A percentile compares a stretch with the other conserved stretches of the same genome.
phyloP scores from a whole-genome alignment of 148 eudicot species.

The Camellia sinensis region DNA sequence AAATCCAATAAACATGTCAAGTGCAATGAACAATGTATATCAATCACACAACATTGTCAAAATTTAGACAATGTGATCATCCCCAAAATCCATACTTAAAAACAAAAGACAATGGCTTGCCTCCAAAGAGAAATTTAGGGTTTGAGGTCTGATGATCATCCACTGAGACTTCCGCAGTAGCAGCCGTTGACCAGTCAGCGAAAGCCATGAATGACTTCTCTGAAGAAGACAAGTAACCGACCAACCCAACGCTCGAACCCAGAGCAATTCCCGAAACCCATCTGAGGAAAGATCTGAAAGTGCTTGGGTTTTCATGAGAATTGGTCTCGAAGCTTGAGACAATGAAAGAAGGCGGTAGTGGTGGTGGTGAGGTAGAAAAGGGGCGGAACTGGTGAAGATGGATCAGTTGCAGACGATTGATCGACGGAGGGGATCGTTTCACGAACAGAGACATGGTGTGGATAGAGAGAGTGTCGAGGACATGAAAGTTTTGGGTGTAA shows the following conservation, averaged over 20 bases:
- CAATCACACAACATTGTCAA: neutral
- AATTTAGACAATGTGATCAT: neutral
- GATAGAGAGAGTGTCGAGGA: neutral
- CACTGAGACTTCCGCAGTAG: neutral
- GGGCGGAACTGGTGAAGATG: neutral
- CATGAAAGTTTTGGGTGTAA: no score
- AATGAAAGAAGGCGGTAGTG: neutral
- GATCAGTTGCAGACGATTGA: neutral
- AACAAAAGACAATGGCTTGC: constrained; percentile 11
- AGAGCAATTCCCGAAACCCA: constrained; percentile 44
- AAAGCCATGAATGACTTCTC: constrained; percentile 8
- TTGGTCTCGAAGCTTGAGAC: neutral
- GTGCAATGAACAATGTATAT: neutral
- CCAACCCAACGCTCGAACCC: constrained; percentile 35
- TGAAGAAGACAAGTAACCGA: neutral
- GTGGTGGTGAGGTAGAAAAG: constrained; percentile 17
- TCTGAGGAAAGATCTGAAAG: constrained; percentile 22
- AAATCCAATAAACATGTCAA: neutral
- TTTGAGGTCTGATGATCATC: constrained; percentile 8
- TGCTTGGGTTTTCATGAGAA: neutral
- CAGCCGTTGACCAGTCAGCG: constrained; percentile 18
- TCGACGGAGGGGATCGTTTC: constrained; percentile 15
- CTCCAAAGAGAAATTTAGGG: constrained; percentile 45
- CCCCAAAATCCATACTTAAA: neutral
- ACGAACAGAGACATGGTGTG: constrained; percentile 14